A percentile compares a stretch with the other conserved stretches of the same genome.
phyloP scores from a whole-genome alignment of 805 yeast species.

The Starmerella gropengiesseri region DNA sequence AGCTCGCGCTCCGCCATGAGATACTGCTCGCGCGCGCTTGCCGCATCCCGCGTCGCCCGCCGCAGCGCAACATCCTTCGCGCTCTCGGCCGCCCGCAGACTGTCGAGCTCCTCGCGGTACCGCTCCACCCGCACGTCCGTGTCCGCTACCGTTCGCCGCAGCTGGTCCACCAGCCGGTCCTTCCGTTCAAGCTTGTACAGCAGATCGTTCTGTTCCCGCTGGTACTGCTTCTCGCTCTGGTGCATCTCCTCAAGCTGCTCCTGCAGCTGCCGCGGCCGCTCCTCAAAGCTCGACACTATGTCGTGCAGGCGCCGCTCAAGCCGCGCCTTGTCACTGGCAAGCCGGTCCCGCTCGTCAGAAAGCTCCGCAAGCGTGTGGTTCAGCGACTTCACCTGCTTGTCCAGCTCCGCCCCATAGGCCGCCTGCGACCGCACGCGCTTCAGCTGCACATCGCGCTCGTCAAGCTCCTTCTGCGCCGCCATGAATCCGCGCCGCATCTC shows the following conservation, averaged over 20 bases:
- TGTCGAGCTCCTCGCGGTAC: slow-evolving; percentile 34
- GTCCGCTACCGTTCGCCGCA: slow-evolving; percentile 43
- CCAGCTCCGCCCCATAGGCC: slow-evolving; percentile 7
- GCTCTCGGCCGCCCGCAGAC: slow-evolving; percentile 23
- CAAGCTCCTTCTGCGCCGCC: slow-evolving; percentile 8
- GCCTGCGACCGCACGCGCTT: slow-evolving; percentile 6
- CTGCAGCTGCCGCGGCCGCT: slow-evolving; percentile 23
- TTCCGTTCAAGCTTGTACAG: slow-evolving; percentile 24
- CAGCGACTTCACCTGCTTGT: slow-evolving; percentile 43
- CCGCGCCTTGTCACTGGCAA: slow-evolving; percentile 41
- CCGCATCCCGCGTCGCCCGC: slow-evolving; percentile 41
- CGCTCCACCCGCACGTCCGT: slow-evolving; percentile 38
- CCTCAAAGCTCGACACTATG: slow-evolving; percentile 33
- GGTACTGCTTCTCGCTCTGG: slow-evolving; percentile 21
- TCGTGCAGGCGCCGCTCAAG: slow-evolving; percentile 38
- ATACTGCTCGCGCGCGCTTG: slow-evolving; percentile 40
- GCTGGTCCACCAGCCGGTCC: slow-evolving; percentile 25
- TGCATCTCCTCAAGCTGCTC: slow-evolving; percentile 32
- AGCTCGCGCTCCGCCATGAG: slow-evolving; percentile 44
- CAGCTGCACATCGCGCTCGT: slow-evolving; percentile 12
- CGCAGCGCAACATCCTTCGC: slow-evolving; percentile 24
- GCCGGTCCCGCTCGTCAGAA: slow-evolving; percentile 48
- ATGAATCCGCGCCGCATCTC: slow-evolving; percentile 7
- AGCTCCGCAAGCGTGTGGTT: slow-evolving; percentile 52
- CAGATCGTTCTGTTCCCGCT: slow-evolving; percentile 23